Percentiles rank a stretch among this genome's conserved stretches.
These are phyloP conservation scores for Gloeophyllum trabeum DNA, from an alignment of 768 basidiomycete genomes.

Conservation along the genomic window DNA sequence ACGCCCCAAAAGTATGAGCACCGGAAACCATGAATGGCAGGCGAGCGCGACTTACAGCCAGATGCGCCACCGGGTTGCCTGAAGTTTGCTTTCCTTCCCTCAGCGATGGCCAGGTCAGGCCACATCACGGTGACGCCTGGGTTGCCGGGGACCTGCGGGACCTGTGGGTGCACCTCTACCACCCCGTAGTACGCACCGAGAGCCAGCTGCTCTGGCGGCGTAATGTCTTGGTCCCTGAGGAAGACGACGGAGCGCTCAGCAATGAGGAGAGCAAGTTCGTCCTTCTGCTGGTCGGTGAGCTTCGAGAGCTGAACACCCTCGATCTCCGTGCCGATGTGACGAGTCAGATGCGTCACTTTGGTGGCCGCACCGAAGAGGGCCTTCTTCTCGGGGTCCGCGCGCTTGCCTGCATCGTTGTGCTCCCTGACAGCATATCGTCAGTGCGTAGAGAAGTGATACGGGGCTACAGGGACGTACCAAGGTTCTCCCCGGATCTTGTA, in stretches of 20 bases:
- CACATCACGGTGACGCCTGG: background rate
- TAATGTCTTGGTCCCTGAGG: slow-evolving; percentile 54
- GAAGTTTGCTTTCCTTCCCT: background rate
- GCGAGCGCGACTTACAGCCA: slow-evolving; percentile 18
- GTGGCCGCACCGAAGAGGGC: slow-evolving; percentile 32
- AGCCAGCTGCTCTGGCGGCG: slow-evolving; percentile 15
- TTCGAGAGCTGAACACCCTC: slow-evolving; percentile 41
- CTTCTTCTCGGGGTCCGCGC: slow-evolving; percentile 40
- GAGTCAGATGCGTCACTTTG: slow-evolving; percentile 28
- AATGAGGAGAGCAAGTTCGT: slow-evolving; percentile 39
- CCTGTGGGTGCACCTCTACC: slow-evolving; percentile 21
- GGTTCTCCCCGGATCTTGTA: no score
- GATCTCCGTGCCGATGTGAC: slow-evolving; percentile 41
- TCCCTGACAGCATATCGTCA: no score
- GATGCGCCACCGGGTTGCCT: background rate
- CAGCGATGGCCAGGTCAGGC: no score
- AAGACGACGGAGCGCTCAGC: slow-evolving; percentile 43
- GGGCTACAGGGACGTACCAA: no score
- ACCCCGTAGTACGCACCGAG: slow-evolving; percentile 35
- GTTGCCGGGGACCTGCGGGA: background rate
- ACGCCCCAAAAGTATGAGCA: slow-evolving; percentile 46
- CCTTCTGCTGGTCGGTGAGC: slow-evolving; percentile 26
- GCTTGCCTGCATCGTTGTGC: slow-evolving; percentile 29
- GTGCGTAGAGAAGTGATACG: no score
- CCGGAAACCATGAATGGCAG: slow-evolving; percentile 44